Conservation (phyloP, 73 alveolate species). For the Uronychia setigera region DNA sequence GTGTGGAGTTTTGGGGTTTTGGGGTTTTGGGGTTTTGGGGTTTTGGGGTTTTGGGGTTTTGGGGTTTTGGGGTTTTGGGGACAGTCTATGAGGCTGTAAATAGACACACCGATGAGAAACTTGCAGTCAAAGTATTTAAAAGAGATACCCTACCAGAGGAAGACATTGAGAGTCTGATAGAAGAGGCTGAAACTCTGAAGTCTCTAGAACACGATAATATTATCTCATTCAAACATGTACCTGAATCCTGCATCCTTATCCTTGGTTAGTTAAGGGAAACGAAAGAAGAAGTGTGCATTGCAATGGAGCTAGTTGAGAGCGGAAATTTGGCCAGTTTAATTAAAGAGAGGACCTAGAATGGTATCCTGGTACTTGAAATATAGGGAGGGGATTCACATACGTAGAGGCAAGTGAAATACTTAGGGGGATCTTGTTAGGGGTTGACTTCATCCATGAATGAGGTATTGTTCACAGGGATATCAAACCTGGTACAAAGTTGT, state of each 20-base stretch:
- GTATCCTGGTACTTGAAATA: background rate
- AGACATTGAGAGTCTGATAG: background rate
- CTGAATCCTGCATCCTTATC: background rate
- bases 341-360: background rate
- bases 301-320: constrained; percentile 79
- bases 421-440: constrained; percentile 44
- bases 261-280: constrained; percentile 1
- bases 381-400: constrained; percentile 23
- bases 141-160: background rate
- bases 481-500: constrained; percentile 67
- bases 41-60: too few species aligned
- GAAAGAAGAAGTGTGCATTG: constrained; percentile 20
- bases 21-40: too few species aligned
- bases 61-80: background rate
- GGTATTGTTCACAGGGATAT: constrained; percentile 81
- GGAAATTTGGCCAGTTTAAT: constrained; percentile 65
- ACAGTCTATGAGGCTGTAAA: background rate
- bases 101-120: background rate
- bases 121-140: background rate
- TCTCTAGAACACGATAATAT: constrained; percentile 39
- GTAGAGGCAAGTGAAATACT: constrained; percentile 17
- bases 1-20: too few species aligned
- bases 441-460: constrained; percentile 41
- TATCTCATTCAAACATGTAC: constrained; percentile 41
- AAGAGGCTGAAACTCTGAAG: constrained; percentile 20